Conservation (phyloP, 768 basidiomycete species). For the Fomitopsis pulvina region DNA sequence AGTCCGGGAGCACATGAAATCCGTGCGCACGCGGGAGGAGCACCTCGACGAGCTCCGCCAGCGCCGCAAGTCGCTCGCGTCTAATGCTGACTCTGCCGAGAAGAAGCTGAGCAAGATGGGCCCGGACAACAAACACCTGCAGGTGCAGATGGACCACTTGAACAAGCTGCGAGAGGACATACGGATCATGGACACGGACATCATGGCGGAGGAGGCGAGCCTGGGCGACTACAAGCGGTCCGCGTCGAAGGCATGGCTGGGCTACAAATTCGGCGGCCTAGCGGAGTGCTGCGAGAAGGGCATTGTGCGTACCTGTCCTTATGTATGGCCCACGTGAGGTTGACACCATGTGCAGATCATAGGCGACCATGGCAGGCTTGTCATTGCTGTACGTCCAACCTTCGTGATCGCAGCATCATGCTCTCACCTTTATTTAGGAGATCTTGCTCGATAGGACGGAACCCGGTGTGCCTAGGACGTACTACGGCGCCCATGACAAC, state of each 20-base stretch:
- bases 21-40: slow-evolving; percentile 81
- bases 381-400: slow-evolving; percentile 28
- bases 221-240: slow-evolving; percentile 80
- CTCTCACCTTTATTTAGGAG: slow-evolving; percentile 37
- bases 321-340: background rate
- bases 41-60: slow-evolving; percentile 69
- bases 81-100: slow-evolving; percentile 78
- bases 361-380: slow-evolving; percentile 48
- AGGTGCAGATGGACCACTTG: slow-evolving; percentile 64
- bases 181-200: slow-evolving; percentile 69
- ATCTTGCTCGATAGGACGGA: slow-evolving; percentile 76
- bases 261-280: slow-evolving; percentile 82
- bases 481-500: slow-evolving; percentile 63
- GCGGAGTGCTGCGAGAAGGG: slow-evolving; percentile 84
- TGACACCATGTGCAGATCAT: slow-evolving; percentile 32
- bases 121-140: slow-evolving; percentile 80
- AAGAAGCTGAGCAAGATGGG: slow-evolving; percentile 88
- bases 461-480: slow-evolving; percentile 68
- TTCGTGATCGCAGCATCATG: background rate
- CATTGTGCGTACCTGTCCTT: slow-evolving; percentile 24
- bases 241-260: slow-evolving; percentile 63
- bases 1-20: slow-evolving; percentile 71
- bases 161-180: slow-evolving; percentile 74
- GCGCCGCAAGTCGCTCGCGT: slow-evolving; percentile 54
- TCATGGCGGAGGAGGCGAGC: slow-evolving; percentile 74